A percentile compares a stretch with the other conserved stretches of the same genome.
Evolutionary conservation across 257 asterid genomes (phyloP).

Genomic region (Eustoma russellianum): DNA sequence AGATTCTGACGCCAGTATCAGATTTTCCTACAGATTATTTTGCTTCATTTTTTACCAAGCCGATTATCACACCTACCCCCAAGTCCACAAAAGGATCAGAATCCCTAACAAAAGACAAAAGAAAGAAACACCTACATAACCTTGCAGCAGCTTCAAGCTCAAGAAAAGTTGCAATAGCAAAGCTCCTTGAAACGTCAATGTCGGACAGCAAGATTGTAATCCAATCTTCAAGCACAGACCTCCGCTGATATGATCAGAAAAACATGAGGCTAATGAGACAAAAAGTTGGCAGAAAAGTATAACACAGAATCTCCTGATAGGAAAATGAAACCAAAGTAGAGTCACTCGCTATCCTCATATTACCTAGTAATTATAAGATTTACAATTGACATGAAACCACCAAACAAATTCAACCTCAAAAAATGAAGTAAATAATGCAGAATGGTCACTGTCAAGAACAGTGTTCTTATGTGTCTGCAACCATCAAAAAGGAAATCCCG

Average conservation of each 20-base stretch:
- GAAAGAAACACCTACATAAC: constrained; percentile 45
- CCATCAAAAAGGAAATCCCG: too few species aligned
- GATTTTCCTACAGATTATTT: too few species aligned
- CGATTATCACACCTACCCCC: too few species aligned
- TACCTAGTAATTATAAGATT: not conserved
- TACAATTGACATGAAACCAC: too few species aligned
- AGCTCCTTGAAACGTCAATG: constrained; percentile 67
- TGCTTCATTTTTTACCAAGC: too few species aligned
- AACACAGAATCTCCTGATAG: not conserved
- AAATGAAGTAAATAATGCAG: too few species aligned
- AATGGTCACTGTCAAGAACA: too few species aligned
- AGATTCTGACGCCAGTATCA: too few species aligned
- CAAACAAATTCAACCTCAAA: too few species aligned
- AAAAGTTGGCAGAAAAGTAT: constrained; percentile 2
- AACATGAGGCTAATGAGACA: constrained; percentile 14
- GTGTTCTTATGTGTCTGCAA: too few species aligned
- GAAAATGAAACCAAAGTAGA: not conserved
- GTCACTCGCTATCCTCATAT: not conserved
- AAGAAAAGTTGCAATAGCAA: constrained; percentile 53
- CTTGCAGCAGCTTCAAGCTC: constrained; percentile 83
- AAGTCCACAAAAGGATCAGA: not conserved
- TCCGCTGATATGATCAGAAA: constrained; percentile 48
- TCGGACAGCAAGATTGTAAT: constrained; percentile 50
- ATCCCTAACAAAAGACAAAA: constrained; percentile 6
- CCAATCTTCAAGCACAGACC: constrained; percentile 70